These are phyloP conservation scores for Raphanus raphanistrum DNA, from an alignment of 345 rosid genomes.

Conservation along the genomic window DNA sequence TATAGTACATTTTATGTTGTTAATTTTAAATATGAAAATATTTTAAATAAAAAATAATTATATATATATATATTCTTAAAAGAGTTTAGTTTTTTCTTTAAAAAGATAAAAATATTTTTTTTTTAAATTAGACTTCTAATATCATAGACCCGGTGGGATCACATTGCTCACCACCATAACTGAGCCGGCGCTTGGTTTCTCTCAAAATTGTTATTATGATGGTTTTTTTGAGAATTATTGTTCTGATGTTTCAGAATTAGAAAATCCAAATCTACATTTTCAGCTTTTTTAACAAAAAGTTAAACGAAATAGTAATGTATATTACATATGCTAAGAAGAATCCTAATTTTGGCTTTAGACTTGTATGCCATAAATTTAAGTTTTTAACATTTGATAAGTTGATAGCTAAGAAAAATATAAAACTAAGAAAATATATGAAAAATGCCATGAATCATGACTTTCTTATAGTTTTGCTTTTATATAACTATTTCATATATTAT, in stretches of 20 bases:
- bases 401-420: background rate
- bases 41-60: no score
- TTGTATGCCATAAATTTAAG: background rate
- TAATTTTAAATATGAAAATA: no score
- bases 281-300: background rate
- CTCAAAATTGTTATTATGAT: no score
- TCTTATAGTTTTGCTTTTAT: background rate
- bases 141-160: no score
- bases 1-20: no score
- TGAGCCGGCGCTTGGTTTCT: no score
- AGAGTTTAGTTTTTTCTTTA: no score
- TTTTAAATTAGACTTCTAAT: no score
- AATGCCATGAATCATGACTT: background rate
- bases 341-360: background rate
- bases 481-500: background rate
- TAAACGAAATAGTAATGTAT: background rate
- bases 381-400: background rate
- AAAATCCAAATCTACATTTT: background rate
- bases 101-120: no score
- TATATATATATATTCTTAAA: no score
- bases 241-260: background rate
- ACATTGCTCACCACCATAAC: no score
- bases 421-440: background rate
- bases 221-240: no score
- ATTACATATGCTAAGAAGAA: background rate